Evolutionary conservation across 2,329 filamentous ascomycete species (phyloP).

Genomic region (Scedosporium apiospermum): DNA sequence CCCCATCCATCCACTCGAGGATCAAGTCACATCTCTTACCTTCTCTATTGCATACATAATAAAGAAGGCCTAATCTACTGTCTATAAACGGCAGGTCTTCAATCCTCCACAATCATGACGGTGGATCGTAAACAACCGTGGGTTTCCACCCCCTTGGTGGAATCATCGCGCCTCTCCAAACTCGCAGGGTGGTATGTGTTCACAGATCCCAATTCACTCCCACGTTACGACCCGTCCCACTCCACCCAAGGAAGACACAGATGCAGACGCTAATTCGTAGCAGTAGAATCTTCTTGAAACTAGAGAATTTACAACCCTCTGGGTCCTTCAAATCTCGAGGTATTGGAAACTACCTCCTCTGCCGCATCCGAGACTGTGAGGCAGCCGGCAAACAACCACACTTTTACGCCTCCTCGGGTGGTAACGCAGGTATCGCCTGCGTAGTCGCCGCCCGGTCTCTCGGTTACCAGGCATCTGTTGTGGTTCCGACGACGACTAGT

Average conservation of each 20-base stretch:
- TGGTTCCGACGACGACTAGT: constrained; percentile 58
- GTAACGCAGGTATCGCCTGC: constrained; percentile 77
- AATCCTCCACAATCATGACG: background rate
- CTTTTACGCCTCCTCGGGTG: constrained; percentile 74
- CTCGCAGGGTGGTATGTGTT: background rate
- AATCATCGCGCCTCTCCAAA: constrained; percentile 1
- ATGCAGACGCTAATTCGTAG: constrained; percentile 5
- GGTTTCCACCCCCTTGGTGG: constrained; percentile 2
- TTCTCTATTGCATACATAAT: too few species aligned
- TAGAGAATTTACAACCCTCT: constrained; percentile 76
- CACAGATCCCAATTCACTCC: background rate
- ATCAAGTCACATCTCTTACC: too few species aligned
- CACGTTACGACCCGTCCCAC: constrained; percentile 9
- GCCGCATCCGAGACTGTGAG: constrained; percentile 17
- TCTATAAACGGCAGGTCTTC: background rate
- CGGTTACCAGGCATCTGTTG: constrained; percentile 59
- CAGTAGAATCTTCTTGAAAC: constrained; percentile 73
- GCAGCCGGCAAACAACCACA: constrained; percentile 29
- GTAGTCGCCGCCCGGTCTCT: constrained; percentile 64
- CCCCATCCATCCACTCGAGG: too few species aligned
- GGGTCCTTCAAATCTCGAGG: constrained; percentile 81
- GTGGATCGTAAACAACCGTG: background rate
- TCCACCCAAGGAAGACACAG: constrained; percentile 2
- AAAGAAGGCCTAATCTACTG: too few species aligned
- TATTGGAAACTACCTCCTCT: constrained; percentile 60